phyloP scores from a whole-genome alignment of 2,329 filamentous ascomycete genomes.

The Bipolaris gigantea region DNA sequence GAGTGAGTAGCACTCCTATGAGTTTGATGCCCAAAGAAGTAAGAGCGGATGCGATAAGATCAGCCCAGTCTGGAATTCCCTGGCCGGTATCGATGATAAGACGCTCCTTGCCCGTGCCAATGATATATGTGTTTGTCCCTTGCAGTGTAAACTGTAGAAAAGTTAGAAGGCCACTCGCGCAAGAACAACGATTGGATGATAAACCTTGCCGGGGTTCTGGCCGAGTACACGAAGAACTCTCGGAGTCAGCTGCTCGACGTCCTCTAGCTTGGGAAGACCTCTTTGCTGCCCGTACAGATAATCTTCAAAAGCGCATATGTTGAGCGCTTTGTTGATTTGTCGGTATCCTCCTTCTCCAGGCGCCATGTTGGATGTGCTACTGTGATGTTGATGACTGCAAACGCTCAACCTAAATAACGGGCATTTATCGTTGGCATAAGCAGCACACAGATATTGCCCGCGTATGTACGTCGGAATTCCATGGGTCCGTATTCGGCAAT shows the following conservation, averaged over 20 bases:
- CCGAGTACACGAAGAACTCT: not conserved
- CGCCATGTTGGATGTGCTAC: not conserved
- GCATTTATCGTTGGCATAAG: not conserved
- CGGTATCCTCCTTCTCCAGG: not conserved
- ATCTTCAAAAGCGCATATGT: not conserved
- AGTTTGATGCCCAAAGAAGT: conserved; percentile 33
- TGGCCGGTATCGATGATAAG: conserved; percentile 2
- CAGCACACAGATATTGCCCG: not conserved
- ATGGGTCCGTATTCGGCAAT: too few species aligned
- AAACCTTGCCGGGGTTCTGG: not conserved
- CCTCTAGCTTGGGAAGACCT: not conserved
- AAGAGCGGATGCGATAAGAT: conserved; percentile 35
- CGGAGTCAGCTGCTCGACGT: not conserved
- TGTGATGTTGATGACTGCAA: not conserved
- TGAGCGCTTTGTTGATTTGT: not conserved
- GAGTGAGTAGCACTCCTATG: conserved; percentile 48
- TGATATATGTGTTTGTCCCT: conserved; percentile 1
- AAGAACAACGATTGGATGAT: too few species aligned
- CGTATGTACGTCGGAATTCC: too few species aligned
- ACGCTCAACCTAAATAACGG: too few species aligned
- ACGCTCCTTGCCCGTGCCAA: not conserved
- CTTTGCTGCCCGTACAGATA: not conserved
- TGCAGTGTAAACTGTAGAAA: not conserved
- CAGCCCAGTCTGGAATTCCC: conserved; percentile 6
- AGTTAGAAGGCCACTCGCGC: too few species aligned